Evolutionary conservation across 768 basidiomycete genomes (phyloP), one percentile per base, ranked within the genome.

Genomic region (Tylopilus cervinicoccineus): DNA sequence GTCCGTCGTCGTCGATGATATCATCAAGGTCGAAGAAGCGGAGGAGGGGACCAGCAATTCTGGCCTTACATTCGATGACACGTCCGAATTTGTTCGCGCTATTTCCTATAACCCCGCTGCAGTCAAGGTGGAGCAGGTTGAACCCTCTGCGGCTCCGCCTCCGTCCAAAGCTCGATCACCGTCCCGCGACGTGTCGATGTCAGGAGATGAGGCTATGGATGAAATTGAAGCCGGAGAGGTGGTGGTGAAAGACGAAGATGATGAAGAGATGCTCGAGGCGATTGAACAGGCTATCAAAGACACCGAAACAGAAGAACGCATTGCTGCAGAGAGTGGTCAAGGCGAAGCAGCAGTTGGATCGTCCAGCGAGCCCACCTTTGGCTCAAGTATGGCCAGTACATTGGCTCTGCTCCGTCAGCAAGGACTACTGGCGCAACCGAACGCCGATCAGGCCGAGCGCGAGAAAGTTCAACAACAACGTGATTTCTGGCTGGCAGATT

Each of bases 21-120:
- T 61, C 6, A 68, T 78, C 50, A 76, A 79, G 38, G 66, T 72
- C 13, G 80, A 78, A 56, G 76, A 72, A 29, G 72, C 58, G 5
- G 78, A 74, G 20, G 74, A 68, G 3, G 67, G 70, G 16, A 72
- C 67, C 17, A 42, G 47, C 10, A 50, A 58, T 26, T 51, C 56
- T 13, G 87, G 86, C 19, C 73, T 97, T 27, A 88, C 87, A 0
- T 93, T 99, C 53, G 94, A 98, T 61, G 94, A 97, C 57, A 98
- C 95, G 0, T 92, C 93, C 1, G 95, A 97, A 65, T 99, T 99
- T 55, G 90, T 98, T 33, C 83, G 93, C 16, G 84, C 83, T 14
- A 88, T 91, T 39, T 81, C 83, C 2, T 82, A 81, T 53, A 80
- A 82, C 54, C 82, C 84, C 0, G 65, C 77, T 2, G 69, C 72